These are phyloP conservation scores for Sphenostylis stenocarpa DNA, from an alignment of 306 rosid genomes.

Conservation along the genomic window DNA sequence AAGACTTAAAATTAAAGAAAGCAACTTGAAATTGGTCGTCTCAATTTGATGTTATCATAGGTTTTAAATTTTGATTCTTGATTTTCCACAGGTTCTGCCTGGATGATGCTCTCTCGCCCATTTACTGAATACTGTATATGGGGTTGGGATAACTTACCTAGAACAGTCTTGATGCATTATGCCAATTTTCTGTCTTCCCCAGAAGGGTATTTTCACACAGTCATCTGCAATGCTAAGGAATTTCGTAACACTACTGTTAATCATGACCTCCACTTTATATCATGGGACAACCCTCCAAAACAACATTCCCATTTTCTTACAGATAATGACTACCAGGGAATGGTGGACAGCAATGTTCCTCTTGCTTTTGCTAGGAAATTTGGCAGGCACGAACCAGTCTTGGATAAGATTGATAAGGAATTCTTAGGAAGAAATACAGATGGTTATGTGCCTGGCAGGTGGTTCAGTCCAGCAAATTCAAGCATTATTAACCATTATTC, in stretches of 20 bases:
- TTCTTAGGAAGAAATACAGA: slow-evolving; percentile 54
- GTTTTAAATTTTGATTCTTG: not conserved
- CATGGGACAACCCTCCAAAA: slow-evolving; percentile 87
- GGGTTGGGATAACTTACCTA: slow-evolving; percentile 92
- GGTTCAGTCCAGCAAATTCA: slow-evolving; percentile 44
- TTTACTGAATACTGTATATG: slow-evolving; percentile 64
- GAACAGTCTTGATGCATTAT: slow-evolving; percentile 77
- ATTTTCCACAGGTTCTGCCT: slow-evolving; percentile 71
- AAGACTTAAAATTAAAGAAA: not conserved
- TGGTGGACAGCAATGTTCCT: slow-evolving; percentile 76
- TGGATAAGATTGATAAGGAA: slow-evolving; percentile 58
- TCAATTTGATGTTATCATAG: not conserved
- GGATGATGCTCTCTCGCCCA: slow-evolving; percentile 90
- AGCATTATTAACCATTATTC: slow-evolving; percentile 31
- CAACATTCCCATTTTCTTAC: slow-evolving; percentile 80
- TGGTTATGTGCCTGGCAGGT: slow-evolving; percentile 64
- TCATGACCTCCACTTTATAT: slow-evolving; percentile 87
- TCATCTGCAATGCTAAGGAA: slow-evolving; percentile 76
- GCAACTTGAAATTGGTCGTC: not conserved
- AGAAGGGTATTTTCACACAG: slow-evolving; percentile 83
- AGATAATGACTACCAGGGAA: slow-evolving; percentile 43
- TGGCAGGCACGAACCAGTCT: slow-evolving; percentile 55
- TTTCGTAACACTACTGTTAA: slow-evolving; percentile 69
- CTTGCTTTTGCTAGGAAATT: slow-evolving; percentile 76
- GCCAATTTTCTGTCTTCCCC: slow-evolving; percentile 85